Evolutionary conservation across 192 early-diverging fungal genomes (phyloP).

Genomic region (Gryganskiella cystojenkinii): DNA sequence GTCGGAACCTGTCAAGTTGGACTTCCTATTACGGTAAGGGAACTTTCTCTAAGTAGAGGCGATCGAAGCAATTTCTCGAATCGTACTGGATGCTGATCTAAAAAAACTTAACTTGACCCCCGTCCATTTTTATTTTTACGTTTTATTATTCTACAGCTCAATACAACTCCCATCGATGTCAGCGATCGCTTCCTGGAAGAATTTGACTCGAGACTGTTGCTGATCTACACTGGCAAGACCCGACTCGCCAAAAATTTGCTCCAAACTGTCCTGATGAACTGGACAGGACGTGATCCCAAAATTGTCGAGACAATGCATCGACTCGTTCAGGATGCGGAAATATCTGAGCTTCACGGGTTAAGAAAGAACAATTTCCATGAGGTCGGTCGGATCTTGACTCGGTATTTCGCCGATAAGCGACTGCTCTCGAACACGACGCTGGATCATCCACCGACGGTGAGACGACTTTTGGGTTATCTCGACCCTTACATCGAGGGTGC

Average conservation of each 20-base stretch:
- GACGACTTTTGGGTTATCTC: conserved; percentile 1
- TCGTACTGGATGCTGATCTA: no score
- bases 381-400: conserved; percentile 17
- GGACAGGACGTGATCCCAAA: conserved; percentile 17
- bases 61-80: no score
- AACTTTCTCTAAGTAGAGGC: no score
- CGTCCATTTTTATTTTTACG: not conserved
- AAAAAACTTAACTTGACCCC: no score
- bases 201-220: conserved; percentile 24
- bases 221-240: conserved; percentile 47
- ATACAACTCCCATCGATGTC: conserved; percentile 13
- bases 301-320: conserved; percentile 40
- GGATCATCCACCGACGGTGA: conserved; percentile 17
- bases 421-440: conserved; percentile 29
- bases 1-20: conserved; percentile 25
- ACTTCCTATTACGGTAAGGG: conserved; percentile 31
- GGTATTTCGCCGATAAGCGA: conserved; percentile 31
- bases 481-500: conserved; percentile 23
- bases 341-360: conserved; percentile 7
- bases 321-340: conserved; percentile 26
- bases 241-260: conserved; percentile 50
- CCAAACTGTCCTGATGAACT: conserved; percentile 38
- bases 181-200: conserved; percentile 5
- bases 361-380: conserved; percentile 1
- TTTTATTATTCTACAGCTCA: conserved; percentile 9